Evolutionary conservation across 768 basidiomycete genomes (phyloP).

Genomic region (Lactarius sp.): DNA sequence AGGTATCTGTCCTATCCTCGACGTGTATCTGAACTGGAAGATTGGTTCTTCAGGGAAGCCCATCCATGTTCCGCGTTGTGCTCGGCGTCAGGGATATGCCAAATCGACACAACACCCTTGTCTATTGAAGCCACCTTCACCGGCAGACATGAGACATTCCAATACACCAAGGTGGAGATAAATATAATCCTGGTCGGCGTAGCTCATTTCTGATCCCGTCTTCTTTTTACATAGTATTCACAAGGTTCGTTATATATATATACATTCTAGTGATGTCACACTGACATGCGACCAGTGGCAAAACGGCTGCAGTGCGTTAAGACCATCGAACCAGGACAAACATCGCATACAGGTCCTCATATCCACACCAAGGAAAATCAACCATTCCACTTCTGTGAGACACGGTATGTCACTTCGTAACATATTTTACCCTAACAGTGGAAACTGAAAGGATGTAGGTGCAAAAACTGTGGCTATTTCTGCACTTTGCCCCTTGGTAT

Average conservation of each 20-base stretch:
- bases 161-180: slow-evolving; percentile 16
- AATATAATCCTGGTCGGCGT: slow-evolving; percentile 22
- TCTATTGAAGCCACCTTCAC: slow-evolving; percentile 60
- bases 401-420: too few species aligned
- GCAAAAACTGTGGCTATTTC: too few species aligned
- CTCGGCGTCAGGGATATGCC: slow-evolving; percentile 47
- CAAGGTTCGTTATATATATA: slow-evolving; percentile 37
- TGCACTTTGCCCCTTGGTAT: too few species aligned
- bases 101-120: slow-evolving; percentile 31
- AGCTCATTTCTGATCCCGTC: not conserved
- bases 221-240: slow-evolving; percentile 41
- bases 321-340: slow-evolving; percentile 39
- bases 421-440: too few species aligned
- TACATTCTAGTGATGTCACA: too few species aligned
- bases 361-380: slow-evolving; percentile 42
- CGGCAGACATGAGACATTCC: slow-evolving; percentile 31
- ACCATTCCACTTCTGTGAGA: slow-evolving; percentile 53
- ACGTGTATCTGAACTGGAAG: too few species aligned
- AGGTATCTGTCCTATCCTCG: too few species aligned
- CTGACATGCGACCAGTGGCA: too few species aligned
- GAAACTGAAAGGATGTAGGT: too few species aligned
- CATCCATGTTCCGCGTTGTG: slow-evolving; percentile 32
- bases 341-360: slow-evolving; percentile 45
- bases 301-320: too few species aligned
- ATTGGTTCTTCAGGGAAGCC: too few species aligned